Base-by-base conservation (phyloP, 2,329 filamentous ascomycete species). In the Sporothrix variecibatus region DNA sequence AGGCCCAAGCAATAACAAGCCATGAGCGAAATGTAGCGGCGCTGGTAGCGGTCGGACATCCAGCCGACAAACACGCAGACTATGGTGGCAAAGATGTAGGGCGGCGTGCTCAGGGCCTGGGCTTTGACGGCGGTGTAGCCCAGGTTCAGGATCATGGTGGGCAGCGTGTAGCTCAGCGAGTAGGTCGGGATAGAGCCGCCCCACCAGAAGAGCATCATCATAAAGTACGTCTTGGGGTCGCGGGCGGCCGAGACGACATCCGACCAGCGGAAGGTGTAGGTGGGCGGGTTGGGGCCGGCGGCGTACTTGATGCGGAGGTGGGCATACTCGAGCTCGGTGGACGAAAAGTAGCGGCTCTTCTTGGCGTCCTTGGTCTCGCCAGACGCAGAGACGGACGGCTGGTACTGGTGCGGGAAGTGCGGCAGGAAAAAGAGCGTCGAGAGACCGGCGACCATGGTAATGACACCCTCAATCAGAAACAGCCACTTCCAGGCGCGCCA, bases 281-380 rank as follows among this genome's bases (percentile, higher is more conserved):
- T 74, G 1, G 73, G 77, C 49, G 73, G 60, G 60, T 73, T 64
- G 12, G 75, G 75, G 5, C 76, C 75, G 34, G 69, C 53, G 20
- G 56, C 68, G 72, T 76, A 77, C 72, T 77, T 77, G 40, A 75
- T 71, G 40, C 73, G 74, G 69, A 78, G 69, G 75, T 78, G 53
- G 75, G 73, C 73, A 46, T 77, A 77, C 71, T 78, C 78, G 73
- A 89, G 86, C 77, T 90, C 87, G 4, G 84, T 75, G 51, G 67
- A 40, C 3, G 79, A 86, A 80, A 89, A 90, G 88, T 88, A 90
- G 2, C 86, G 83, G 51, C 85, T 84, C 49, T 81, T 82, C 72
- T 82, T 82, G 0, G 84, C 38, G 12, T 46, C 23, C 23, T 31
- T 20, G 43, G 65, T 11, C 65, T 4, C 17, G 65, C 15, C 26